Base-by-base conservation (phyloP, 164 flowering plant genomes). In the Paratinospora sagittata region DNA sequence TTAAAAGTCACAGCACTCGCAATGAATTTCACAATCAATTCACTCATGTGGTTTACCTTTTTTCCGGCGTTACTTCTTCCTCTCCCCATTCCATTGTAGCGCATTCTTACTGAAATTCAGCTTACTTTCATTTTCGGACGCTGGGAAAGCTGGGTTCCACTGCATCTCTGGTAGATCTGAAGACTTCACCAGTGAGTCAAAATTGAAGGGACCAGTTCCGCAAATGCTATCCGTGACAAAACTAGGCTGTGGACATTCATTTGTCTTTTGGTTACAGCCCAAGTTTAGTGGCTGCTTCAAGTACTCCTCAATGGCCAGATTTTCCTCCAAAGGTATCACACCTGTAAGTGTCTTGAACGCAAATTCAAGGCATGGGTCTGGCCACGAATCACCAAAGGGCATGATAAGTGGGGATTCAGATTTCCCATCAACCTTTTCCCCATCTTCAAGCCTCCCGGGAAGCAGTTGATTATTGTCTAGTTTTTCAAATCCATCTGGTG, bases 271-370 rank as follows among this genome's bases (percentile, higher is more conserved):
- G 6, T 76, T 30, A n/a, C 75, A 80, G 10, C 74, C 39, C 34
- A 81, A 65, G 47, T 61, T 45, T 13, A 62, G 61, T 60, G 77
- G 83, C 67, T 78, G 81, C 66, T 79, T 80, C 61, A 80, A 76
- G 71, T 70, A 73, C 62, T 78, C 81, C 65, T 74, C 73, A 4
- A 78, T 70, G 24, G 34, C 71, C 41, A 72, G 19, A 69, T 69
- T 79, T 21, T 73, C 76, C 58, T 67, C 87, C 13, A 82, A 63
- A 6, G 92, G 85, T 8, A 80, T 65, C 33, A 64, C 85, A 67
- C 84, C 85, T 0, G 84, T 82, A n/a, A 84, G 85, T 27, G 83
- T 84, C 49, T 84, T 84, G 75, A 81, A 78, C 21, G 87, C 87
- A 72, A 84, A 84, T 58, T 81, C 83, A 27, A 84, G 74, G 71